phyloP scores from a whole-genome alignment of 495 filamentous ascomycete genomes.

The Xylaria intraflava region DNA sequence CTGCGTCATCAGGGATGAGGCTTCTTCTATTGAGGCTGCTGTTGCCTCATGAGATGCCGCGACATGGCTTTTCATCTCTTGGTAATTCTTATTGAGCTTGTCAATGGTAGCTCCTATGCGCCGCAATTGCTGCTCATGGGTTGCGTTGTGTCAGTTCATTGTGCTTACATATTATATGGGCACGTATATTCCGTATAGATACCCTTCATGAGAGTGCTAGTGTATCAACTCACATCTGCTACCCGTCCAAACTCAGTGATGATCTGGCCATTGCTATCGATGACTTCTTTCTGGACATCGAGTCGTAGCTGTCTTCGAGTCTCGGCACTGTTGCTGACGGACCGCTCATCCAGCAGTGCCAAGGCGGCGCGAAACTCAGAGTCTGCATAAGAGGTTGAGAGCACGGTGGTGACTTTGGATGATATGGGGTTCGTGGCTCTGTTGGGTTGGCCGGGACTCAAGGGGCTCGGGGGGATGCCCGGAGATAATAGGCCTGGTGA shows the following conservation, averaged over 20 bases:
- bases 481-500: constrained; percentile 19
- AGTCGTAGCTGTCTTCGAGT: constrained; percentile 72
- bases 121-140: constrained; percentile 64
- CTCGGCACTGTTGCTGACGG: constrained; percentile 68
- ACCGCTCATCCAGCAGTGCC: constrained; percentile 63
- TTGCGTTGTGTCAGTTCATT: constrained; percentile 3
- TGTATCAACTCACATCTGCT: constrained; percentile 60
- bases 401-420: constrained; percentile 68
- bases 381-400: constrained; percentile 90
- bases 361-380: constrained; percentile 86
- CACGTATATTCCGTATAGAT: not conserved
- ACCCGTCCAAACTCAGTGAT: constrained; percentile 86
- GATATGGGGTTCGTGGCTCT: constrained; percentile 54
- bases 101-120: constrained; percentile 74
- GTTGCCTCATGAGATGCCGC: constrained; percentile 67
- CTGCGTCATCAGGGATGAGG: constrained; percentile 64
- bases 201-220: not conserved
- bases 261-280: constrained; percentile 88
- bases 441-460: constrained; percentile 2
- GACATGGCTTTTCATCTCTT: constrained; percentile 74
- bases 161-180: not conserved
- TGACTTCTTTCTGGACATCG: constrained; percentile 86
- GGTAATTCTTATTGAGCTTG: constrained; percentile 72
- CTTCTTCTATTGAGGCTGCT: constrained; percentile 69
- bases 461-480: constrained; percentile 4